phyloP scores from a whole-genome alignment of 345 rosid genomes.

The Corchorus capsularis region DNA sequence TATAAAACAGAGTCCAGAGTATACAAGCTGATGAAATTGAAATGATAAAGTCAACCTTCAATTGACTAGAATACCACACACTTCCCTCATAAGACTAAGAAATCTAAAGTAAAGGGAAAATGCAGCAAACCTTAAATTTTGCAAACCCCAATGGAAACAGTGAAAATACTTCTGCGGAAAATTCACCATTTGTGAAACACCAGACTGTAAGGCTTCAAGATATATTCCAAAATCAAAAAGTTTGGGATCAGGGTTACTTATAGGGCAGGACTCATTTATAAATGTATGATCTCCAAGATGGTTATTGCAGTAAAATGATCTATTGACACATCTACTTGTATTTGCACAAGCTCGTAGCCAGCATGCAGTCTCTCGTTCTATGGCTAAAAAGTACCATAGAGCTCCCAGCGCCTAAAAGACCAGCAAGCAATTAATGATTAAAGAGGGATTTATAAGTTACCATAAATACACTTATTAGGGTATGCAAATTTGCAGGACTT shows the following conservation, averaged over 20 bases:
- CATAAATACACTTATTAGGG: no score
- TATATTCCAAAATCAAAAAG: slow-evolving; percentile 63
- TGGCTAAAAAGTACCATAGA: slow-evolving; percentile 79
- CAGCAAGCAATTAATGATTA: no score
- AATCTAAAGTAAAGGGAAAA: no score
- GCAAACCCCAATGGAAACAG: slow-evolving; percentile 81
- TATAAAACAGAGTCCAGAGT: no score
- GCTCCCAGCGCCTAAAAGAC: slow-evolving; percentile 61
- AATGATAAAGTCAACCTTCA: background rate
- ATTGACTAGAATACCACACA: background rate
- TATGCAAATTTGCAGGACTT: no score
- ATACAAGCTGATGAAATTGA: no score
- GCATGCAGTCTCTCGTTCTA: slow-evolving; percentile 64
- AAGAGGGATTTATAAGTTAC: background rate
- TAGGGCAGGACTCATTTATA: slow-evolving; percentile 47
- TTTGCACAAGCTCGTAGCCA: slow-evolving; percentile 68
- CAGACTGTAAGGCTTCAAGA: slow-evolving; percentile 50
- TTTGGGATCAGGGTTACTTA: slow-evolving; percentile 40
- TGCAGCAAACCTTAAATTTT: slow-evolving; percentile 56
- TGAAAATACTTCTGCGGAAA: slow-evolving; percentile 63
- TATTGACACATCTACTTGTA: slow-evolving; percentile 4
- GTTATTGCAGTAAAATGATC: slow-evolving; percentile 51
- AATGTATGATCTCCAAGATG: background rate
- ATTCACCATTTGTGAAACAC: slow-evolving; percentile 53
- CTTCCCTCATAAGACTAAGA: no score